Evolutionary conservation across 768 basidiomycete species (phyloP).

Genomic region (Termitomyces sp.): DNA sequence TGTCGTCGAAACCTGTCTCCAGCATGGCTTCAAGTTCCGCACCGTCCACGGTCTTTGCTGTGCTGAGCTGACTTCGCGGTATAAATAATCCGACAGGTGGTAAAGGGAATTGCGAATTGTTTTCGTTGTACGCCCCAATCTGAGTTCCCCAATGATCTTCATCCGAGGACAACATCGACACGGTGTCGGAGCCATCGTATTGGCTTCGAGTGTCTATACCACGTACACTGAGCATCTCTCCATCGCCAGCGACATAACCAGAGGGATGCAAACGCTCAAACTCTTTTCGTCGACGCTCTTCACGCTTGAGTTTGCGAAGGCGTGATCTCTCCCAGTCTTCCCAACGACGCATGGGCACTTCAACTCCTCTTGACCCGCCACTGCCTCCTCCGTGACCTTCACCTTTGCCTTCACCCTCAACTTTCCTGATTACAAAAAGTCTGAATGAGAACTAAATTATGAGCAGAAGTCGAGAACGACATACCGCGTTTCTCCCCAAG

Average conservation of each 20-base stretch:
- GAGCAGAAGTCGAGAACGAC: constrained; percentile 16
- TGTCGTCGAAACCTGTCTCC: constrained; percentile 83
- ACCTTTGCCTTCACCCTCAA: constrained; percentile 83
- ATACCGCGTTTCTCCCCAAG: constrained; percentile 97
- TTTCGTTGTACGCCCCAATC: constrained; percentile 93
- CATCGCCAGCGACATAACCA: constrained; percentile 58
- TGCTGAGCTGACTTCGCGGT: constrained; percentile 31
- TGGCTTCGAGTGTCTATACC: constrained; percentile 47
- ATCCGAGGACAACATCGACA: constrained; percentile 80
- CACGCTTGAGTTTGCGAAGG: constrained; percentile 83
- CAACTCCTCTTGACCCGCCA: constrained; percentile 42
- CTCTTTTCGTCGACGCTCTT: constrained; percentile 75
- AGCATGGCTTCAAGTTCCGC: constrained; percentile 90
- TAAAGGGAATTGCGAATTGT: constrained; percentile 69
- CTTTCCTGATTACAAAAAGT: constrained; percentile 54
- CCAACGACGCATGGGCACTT: constrained; percentile 94
- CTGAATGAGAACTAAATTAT: constrained; percentile 7
- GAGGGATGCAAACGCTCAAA: constrained; percentile 73
- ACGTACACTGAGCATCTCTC: constrained; percentile 55
- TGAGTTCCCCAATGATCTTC: constrained; percentile 96
- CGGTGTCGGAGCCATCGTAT: constrained; percentile 75
- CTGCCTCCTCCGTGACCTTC: constrained; percentile 72
- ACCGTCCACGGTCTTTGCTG: constrained; percentile 49
- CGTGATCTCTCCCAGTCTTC: constrained; percentile 99
- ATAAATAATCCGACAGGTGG: constrained; percentile 71